Base-by-base conservation (phyloP, 2,329 filamentous ascomycete species). In the Setomelanomma holmii region DNA sequence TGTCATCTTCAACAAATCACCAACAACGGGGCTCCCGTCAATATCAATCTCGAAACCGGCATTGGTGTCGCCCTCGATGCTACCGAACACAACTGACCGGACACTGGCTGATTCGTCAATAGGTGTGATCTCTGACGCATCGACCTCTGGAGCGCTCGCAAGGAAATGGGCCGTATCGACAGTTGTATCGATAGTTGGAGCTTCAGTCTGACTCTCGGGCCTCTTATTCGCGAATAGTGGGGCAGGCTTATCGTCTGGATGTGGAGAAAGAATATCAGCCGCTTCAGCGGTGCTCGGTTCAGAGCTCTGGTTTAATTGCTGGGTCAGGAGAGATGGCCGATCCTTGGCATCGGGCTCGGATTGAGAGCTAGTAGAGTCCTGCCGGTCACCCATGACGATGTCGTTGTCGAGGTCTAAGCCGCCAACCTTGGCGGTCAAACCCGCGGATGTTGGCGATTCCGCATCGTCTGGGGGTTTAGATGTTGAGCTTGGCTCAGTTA, bases 1-100 rank as follows among this genome's bases (percentile, higher is more conserved):
- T 77, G 93, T 92, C 75, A 95, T 93, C 79, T 99, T 99, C 54
- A 99, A 80, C 66, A 89, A 90, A 74, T 99, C 95, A 45, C 95
- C 95, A 10, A 99, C 95, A 19, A 99, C 92, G 2, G 92, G 90
- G 24, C 84, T 82, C 5, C 86, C 85, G 61, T 87, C 83, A 22
- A 80, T 72, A 58, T 87, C 86, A 14, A 81, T 77, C 57, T 87
- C 85, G 51, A 85, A 82, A 20, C 80, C 77, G 24, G 64, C 49
- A 40, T 64, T 42, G 47, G 60, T 60, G 39, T 67, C 63, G 22
- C 55, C 64, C 33, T 73, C 69, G n/a, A 63, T 50, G 17, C 63
- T 68, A 22, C 71, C 66, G 41, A 76, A 72, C 4, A 76, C 54
- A 1, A 75, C 64, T 1, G 73, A 76, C 30, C 61, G 65, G 5